phyloP scores from a whole-genome alignment of 768 basidiomycete species.

The Kwoniella bestiolae region DNA sequence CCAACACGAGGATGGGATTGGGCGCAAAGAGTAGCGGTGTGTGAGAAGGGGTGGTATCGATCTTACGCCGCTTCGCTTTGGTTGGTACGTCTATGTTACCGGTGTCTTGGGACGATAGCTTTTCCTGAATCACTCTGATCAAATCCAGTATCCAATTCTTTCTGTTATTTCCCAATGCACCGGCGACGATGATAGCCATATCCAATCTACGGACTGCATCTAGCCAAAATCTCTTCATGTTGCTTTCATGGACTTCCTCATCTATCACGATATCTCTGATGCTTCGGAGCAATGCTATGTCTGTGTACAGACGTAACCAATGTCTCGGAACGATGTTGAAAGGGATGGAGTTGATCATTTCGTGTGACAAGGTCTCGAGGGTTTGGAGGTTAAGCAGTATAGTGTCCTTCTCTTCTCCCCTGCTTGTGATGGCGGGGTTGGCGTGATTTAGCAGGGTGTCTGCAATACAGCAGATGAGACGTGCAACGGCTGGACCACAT shows the following conservation, averaged over 20 bases:
- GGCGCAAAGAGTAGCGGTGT: conserved; percentile 42
- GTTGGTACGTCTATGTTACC: neutral
- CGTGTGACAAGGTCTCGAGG: conserved; percentile 63
- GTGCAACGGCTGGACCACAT: conserved; percentile 11
- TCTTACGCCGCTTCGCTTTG: neutral
- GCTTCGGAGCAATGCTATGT: conserved; percentile 66
- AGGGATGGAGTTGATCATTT: conserved; percentile 61
- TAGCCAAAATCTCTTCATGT: conserved; percentile 47
- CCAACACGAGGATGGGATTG: conserved; percentile 60
- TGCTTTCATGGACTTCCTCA: conserved; percentile 24
- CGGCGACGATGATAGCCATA: conserved; percentile 79
- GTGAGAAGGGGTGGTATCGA: neutral
- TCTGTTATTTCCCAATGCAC: conserved; percentile 68
- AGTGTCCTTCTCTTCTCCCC: neutral
- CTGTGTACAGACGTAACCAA: conserved; percentile 78
- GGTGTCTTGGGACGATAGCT: conserved; percentile 13
- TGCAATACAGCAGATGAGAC: neutral
- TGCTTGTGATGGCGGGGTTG: no score
- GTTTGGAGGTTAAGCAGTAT: conserved; percentile 54
- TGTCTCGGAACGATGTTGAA: conserved; percentile 55
- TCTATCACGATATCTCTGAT: conserved; percentile 26
- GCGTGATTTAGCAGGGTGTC: neutral
- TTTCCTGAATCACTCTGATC: conserved; percentile 68
- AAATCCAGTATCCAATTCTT: conserved; percentile 68
- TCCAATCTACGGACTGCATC: conserved; percentile 69